phyloP scores from a whole-genome alignment of 1,139 yeast species.

The Candida sp. region DNA sequence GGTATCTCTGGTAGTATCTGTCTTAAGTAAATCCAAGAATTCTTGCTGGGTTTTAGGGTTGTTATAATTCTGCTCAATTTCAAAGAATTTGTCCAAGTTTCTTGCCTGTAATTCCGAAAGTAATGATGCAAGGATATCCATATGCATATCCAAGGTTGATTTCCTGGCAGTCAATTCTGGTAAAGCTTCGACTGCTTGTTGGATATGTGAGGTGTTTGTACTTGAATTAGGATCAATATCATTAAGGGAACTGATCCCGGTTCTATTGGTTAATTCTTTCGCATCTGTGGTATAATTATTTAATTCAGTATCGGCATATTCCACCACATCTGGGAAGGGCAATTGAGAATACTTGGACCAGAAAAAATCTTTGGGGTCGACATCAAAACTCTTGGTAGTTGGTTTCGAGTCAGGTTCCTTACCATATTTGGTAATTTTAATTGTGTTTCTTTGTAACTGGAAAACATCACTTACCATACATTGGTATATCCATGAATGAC shows the following conservation, averaged over 20 bases:
- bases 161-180: conserved; percentile 92
- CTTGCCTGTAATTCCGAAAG: conserved; percentile 82
- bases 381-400: conserved; percentile 62
- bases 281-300: conserved; percentile 84
- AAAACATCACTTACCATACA: conserved; percentile 95
- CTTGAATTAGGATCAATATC: conserved; percentile 70
- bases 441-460: conserved; percentile 70
- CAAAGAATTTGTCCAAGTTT: conserved; percentile 85
- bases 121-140: conserved; percentile 88
- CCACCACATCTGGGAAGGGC: conserved; percentile 98
- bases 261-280: conserved; percentile 72
- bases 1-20: conserved; percentile 52
- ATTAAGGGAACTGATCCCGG: conserved; percentile 67
- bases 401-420: conserved; percentile 29
- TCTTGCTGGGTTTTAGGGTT: conserved; percentile 60
- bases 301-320: conserved; percentile 84
- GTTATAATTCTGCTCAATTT: conserved; percentile 77
- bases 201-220: conserved; percentile 69
- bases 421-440: conserved; percentile 39
- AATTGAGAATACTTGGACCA: conserved; percentile 82
- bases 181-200: conserved; percentile 85
- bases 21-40: conserved; percentile 54
- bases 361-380: conserved; percentile 90
- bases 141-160: conserved; percentile 89
- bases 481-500: conserved; percentile 98